A percentile compares a stretch with the other conserved stretches of the same genome.
Conservation (phyloP, 768 basidiomycete species). For the Lactifluus piperatus region DNA sequence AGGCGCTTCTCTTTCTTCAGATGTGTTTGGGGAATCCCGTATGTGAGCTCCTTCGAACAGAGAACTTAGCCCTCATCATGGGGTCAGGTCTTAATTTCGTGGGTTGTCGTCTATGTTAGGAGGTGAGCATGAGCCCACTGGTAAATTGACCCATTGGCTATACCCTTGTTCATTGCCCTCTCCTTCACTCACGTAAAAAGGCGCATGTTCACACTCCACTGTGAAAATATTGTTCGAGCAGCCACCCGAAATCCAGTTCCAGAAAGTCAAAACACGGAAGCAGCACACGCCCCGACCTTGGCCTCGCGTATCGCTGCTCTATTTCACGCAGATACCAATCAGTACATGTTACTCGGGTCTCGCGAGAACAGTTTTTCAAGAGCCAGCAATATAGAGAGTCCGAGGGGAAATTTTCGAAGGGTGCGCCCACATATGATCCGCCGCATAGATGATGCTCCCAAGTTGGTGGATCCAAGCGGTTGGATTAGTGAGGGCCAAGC, state of each 20-base stretch:
- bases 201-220: slow-evolving; percentile 16
- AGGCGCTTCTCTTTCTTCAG: slow-evolving; percentile 60
- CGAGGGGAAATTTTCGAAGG: slow-evolving; percentile 3
- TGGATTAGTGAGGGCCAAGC: slow-evolving; percentile 45
- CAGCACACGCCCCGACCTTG: slow-evolving; percentile 27
- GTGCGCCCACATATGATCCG: slow-evolving; percentile 71
- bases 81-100: slow-evolving; percentile 63
- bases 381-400: neutral
- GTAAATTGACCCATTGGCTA: neutral
- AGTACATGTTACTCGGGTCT: neutral
- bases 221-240: slow-evolving; percentile 15
- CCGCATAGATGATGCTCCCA: slow-evolving; percentile 58
- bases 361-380: neutral
- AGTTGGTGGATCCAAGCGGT: slow-evolving; percentile 66
- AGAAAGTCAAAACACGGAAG: neutral
- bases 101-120: slow-evolving; percentile 75
- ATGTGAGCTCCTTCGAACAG: slow-evolving; percentile 26
- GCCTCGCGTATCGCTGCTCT: slow-evolving; percentile 4
- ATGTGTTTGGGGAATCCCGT: slow-evolving; percentile 76
- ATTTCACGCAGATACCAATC: neutral
- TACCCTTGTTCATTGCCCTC: neutral
- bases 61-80: neutral
- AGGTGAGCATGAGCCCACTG: slow-evolving; percentile 36
- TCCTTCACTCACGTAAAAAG: slow-evolving; percentile 1
- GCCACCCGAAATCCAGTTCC: slow-evolving; percentile 9